phyloP scores from a whole-genome alignment of 2,329 filamentous ascomycete genomes.

The Hymenoscyphus salicellus region DNA sequence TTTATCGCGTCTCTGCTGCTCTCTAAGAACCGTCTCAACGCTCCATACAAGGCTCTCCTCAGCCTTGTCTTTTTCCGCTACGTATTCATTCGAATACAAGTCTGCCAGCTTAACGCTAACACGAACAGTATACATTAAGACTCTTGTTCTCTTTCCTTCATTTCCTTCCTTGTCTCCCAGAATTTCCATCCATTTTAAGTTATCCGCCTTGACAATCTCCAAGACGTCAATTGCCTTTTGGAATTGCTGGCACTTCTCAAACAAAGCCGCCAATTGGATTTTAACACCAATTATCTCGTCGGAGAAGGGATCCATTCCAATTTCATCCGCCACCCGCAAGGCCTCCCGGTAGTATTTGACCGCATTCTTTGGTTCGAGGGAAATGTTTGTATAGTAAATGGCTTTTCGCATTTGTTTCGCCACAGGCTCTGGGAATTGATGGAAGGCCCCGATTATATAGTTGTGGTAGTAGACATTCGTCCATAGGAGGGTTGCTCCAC shows the following conservation, averaged over 20 bases:
- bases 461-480: constrained; percentile 33
- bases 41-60: constrained; percentile 76
- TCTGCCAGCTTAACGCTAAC: constrained; percentile 82
- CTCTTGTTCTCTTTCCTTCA: constrained; percentile 53
- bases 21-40: constrained; percentile 74
- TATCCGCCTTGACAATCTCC: constrained; percentile 71
- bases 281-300: constrained; percentile 89
- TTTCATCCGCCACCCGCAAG: constrained; percentile 66
- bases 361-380: constrained; percentile 71
- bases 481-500: constrained; percentile 29
- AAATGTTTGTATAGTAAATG: constrained; percentile 79
- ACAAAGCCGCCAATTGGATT: constrained; percentile 73
- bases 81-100: constrained; percentile 73
- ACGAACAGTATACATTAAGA: constrained; percentile 71
- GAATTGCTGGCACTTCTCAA: constrained; percentile 73
- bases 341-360: constrained; percentile 82
- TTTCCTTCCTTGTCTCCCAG: constrained; percentile 51
- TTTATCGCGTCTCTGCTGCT: constrained; percentile 55
- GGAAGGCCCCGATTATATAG: constrained; percentile 42
- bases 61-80: constrained; percentile 69
- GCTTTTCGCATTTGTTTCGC: constrained; percentile 78
- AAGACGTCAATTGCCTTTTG: constrained; percentile 71
- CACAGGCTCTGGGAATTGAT: constrained; percentile 64
- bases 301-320: constrained; percentile 81
- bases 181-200: constrained; percentile 56